phyloP scores from a whole-genome alignment of 257 asterid species.

The Rubia yunnanensis region DNA sequence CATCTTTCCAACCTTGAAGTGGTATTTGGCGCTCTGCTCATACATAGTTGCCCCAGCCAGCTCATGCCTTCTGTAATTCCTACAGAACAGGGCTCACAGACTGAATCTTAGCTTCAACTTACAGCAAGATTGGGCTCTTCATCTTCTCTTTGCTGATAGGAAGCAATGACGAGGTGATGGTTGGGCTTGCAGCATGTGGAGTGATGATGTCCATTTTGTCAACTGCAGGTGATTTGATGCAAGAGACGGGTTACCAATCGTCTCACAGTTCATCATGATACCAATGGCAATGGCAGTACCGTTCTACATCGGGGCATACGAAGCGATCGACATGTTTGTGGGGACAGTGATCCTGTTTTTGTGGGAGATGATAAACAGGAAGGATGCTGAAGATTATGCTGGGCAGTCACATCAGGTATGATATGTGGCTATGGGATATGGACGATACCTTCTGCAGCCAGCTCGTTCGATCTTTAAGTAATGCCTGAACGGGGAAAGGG shows the following conservation, averaged over 20 bases:
- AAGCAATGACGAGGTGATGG: conserved; percentile 70
- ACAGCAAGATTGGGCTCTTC: conserved; percentile 91
- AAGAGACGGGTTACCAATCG: conserved; percentile 77
- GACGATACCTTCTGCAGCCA: conserved; percentile 94
- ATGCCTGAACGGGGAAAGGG: too few species aligned
- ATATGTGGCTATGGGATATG: conserved; percentile 92
- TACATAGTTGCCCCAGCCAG: conserved; percentile 90
- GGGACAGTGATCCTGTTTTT: conserved; percentile 75
- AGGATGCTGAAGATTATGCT: conserved; percentile 67
- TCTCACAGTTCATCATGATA: conserved; percentile 67
- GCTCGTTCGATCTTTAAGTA: conserved; percentile 80
- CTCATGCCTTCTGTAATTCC: conserved; percentile 95
- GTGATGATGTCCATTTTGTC: conserved; percentile 96
- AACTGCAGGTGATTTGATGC: conserved; percentile 95
- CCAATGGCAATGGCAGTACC: conserved; percentile 99
- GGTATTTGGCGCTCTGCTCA: conserved; percentile 88
- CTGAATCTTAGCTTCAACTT: conserved; percentile 87
- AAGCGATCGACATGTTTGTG: conserved; percentile 90
- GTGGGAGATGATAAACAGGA: conserved; percentile 70
- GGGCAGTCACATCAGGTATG: conserved; percentile 95
- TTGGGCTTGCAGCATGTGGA: conserved; percentile 90
- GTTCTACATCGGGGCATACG: conserved; percentile 86
- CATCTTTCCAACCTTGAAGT: conserved; percentile 82
- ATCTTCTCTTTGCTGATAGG: conserved; percentile 83
- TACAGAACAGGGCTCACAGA: conserved; percentile 95